Percentiles rank a stretch among this genome's conserved stretches.
Conservation (phyloP, 2,329 filamentous ascomycete species). For the Arachnomyces sp. region DNA sequence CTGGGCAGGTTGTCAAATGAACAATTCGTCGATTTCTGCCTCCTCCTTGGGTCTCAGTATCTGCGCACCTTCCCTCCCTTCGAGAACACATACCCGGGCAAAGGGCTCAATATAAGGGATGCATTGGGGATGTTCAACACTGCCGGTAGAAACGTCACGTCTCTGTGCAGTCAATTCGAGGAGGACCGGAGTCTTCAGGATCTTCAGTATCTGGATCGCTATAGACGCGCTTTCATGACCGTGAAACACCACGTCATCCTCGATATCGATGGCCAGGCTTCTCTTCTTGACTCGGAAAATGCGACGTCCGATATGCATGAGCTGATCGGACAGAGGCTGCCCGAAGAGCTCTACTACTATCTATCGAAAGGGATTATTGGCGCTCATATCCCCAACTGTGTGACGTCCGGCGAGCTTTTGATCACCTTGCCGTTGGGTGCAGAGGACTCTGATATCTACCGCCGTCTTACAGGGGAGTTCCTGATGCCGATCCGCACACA, state of each 20-base stretch:
- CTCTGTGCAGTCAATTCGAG: slow-evolving; percentile 66
- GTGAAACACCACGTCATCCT: slow-evolving; percentile 84
- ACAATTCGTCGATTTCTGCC: slow-evolving; percentile 72
- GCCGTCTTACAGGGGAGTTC: slow-evolving; percentile 63
- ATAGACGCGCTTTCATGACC: slow-evolving; percentile 73
- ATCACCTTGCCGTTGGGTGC: slow-evolving; percentile 81
- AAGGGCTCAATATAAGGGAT: slow-evolving; percentile 56
- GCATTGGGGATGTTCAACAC: slow-evolving; percentile 68
- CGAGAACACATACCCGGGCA: slow-evolving; percentile 51
- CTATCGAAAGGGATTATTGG: slow-evolving; percentile 74
- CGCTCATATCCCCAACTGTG: slow-evolving; percentile 68
- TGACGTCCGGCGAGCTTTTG: slow-evolving; percentile 69
- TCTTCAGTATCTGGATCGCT: slow-evolving; percentile 73
- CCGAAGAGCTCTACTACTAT: slow-evolving; percentile 85
- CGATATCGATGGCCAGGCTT: slow-evolving; percentile 65
- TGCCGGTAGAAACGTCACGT: slow-evolving; percentile 58
- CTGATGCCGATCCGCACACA: slow-evolving; percentile 68
- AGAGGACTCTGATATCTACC: slow-evolving; percentile 70
- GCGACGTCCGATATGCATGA: slow-evolving; percentile 78
- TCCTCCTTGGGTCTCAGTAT: slow-evolving; percentile 76
- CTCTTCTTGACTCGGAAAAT: slow-evolving; percentile 62
- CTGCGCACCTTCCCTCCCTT: slow-evolving; percentile 72
- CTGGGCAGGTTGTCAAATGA: slow-evolving; percentile 57
- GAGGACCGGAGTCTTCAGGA: slow-evolving; percentile 67
- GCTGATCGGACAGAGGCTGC: slow-evolving; percentile 81